These are phyloP conservation scores for Scedosporium minutisporum DNA, from an alignment of 2,329 filamentous ascomycete species.

Conservation along the genomic window DNA sequence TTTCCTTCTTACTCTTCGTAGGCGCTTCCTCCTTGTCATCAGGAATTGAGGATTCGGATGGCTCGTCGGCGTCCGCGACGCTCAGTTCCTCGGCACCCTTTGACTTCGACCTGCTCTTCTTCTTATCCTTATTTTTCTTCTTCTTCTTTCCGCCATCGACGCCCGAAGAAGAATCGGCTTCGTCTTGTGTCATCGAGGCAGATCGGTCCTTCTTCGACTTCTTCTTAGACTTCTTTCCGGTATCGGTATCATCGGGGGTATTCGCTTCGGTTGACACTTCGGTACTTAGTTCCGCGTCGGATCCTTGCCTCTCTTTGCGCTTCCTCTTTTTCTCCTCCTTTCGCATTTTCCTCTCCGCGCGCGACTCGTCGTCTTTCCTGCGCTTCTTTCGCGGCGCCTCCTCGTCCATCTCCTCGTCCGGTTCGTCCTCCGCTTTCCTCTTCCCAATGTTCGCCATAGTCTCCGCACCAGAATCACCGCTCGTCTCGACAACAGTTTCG, in stretches of 20 bases:
- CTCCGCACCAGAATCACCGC: slow-evolving; percentile 10
- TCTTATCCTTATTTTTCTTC: slow-evolving; percentile 7
- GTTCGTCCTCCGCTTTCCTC: slow-evolving; percentile 11
- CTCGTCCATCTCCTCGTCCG: slow-evolving; percentile 13
- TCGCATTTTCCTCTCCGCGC: background rate
- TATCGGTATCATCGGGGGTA: background rate
- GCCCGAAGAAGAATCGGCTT: background rate
- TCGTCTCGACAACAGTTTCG: slow-evolving; percentile 14
- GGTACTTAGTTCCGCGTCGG: background rate
- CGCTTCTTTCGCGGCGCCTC: slow-evolving; percentile 12
- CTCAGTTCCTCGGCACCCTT: background rate
- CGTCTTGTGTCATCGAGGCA: background rate
- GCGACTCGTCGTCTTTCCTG: slow-evolving; percentile 7
- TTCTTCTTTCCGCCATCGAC: slow-evolving; percentile 3
- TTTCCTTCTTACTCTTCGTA: slow-evolving; percentile 4
- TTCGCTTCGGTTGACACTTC: background rate
- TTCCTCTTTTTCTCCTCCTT: slow-evolving; percentile 5
- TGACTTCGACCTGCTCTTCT: slow-evolving; percentile 4
- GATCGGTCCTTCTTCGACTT: slow-evolving; percentile 2
- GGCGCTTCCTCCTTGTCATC: background rate
- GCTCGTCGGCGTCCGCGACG: background rate
- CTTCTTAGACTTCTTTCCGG: background rate
- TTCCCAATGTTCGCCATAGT: background rate
- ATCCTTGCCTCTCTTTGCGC: background rate
- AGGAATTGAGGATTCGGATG: background rate